Conservation (phyloP, 2,329 filamentous ascomycete genomes). For the Pezicula neosporulosa region DNA sequence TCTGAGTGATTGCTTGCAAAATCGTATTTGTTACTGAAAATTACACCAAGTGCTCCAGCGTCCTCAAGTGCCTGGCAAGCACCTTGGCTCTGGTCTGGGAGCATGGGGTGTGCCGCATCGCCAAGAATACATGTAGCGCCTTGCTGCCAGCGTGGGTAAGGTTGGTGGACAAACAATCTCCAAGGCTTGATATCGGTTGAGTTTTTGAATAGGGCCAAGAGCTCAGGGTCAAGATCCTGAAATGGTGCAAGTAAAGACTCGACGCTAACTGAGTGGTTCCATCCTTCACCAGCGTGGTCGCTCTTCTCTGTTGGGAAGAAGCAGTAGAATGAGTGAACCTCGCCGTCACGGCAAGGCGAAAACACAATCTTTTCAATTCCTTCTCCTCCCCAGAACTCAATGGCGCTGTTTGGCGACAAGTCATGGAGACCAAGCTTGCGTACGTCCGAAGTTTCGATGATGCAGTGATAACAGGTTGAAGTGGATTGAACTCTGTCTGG, state of each 20-base stretch:
- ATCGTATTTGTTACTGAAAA: constrained; percentile 27
- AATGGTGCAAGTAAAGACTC: constrained; percentile 60
- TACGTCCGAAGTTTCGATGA: constrained; percentile 26
- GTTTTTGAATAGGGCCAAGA: constrained; percentile 20
- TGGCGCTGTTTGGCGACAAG: constrained; percentile 18
- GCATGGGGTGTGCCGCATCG: constrained; percentile 66
- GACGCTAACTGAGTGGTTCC: constrained; percentile 31
- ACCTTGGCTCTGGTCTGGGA: constrained; percentile 66
- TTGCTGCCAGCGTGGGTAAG: constrained; percentile 54
- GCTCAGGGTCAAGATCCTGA: constrained; percentile 48
- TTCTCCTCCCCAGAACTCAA: constrained; percentile 32
- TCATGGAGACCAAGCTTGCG: constrained; percentile 18
- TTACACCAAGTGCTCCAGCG: constrained; percentile 32
- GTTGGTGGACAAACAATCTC: constrained; percentile 41
- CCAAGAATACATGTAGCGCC: constrained; percentile 53
- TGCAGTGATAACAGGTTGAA: constrained; percentile 34
- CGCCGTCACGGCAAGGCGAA: constrained; percentile 33
- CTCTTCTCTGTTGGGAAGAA: constrained; percentile 28
- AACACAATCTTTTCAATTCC: constrained; percentile 37
- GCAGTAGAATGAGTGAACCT: constrained; percentile 36
- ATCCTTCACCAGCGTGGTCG: constrained; percentile 22
- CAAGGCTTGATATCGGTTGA: constrained; percentile 27
- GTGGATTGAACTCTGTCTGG: constrained; percentile 31
- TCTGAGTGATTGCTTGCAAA: constrained; percentile 39
- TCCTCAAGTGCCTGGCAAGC: constrained; percentile 39